phyloP scores from a whole-genome alignment of 345 rosid genomes.

The Brassica incana region DNA sequence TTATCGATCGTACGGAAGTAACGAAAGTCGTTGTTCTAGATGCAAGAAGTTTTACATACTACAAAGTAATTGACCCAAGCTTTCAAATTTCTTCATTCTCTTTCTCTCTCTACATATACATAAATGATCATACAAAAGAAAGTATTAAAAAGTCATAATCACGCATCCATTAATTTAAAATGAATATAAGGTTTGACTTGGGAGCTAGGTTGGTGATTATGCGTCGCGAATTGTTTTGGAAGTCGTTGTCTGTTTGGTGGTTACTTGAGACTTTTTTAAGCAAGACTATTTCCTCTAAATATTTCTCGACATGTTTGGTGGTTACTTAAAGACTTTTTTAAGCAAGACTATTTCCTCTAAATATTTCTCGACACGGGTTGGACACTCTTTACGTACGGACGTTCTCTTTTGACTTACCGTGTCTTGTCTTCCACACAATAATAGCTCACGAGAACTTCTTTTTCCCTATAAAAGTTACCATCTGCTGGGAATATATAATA shows the following conservation, averaged over 20 bases:
- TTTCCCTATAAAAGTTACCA: slow-evolving; percentile 18
- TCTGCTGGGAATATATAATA: background rate
- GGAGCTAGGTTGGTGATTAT: slow-evolving; percentile 20
- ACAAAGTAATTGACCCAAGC: slow-evolving; percentile 5
- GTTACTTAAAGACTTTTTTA: slow-evolving; percentile 19
- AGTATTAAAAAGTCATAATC: slow-evolving; percentile 8
- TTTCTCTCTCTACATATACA: background rate
- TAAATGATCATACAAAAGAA: slow-evolving; percentile 16
- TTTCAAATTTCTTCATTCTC: background rate
- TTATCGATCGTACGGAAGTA: background rate
- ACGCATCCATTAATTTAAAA: background rate
- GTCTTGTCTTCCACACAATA: slow-evolving; percentile 19
- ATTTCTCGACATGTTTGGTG: background rate
- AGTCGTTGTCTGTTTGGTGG: slow-evolving; percentile 34
- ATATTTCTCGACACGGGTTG: background rate
- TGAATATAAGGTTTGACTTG: slow-evolving; percentile 28
- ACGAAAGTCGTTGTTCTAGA: slow-evolving; percentile 1
- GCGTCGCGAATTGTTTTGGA: slow-evolving; percentile 22
- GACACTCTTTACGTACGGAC: slow-evolving; percentile 36
- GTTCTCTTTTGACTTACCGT: slow-evolving; percentile 4
- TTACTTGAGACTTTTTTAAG: slow-evolving; percentile 23
- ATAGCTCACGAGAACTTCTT: background rate
- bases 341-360: slow-evolving; percentile 10
- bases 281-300: slow-evolving; percentile 6
- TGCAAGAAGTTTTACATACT: background rate